Evolutionary conservation across 768 basidiomycete species (phyloP).

Genomic region (Solioccasus polychromus): DNA sequence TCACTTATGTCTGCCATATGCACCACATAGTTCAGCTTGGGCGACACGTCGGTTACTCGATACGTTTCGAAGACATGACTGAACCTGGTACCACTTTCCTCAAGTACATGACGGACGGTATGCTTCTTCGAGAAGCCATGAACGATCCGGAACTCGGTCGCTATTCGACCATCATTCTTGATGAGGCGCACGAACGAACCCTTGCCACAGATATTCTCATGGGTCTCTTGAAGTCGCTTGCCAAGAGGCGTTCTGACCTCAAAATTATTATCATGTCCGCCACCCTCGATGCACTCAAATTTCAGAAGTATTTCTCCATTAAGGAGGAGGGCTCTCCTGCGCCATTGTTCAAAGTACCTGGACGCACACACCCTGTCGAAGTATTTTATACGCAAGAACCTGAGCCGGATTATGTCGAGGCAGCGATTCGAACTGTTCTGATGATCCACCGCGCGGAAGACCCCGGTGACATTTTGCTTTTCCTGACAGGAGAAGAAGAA

Average conservation of each 20-base stretch:
- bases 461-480: conserved; percentile 87
- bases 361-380: conserved; percentile 93
- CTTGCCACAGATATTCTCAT: conserved; percentile 98
- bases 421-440: conserved; percentile 91
- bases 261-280: conserved; percentile 99
- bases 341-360: conserved; percentile 88
- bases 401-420: conserved; percentile 95
- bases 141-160: conserved; percentile 85
- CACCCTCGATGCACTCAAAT: conserved; percentile 94
- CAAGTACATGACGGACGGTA: conserved; percentile 99
- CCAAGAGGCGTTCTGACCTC: conserved; percentile 77
- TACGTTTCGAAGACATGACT: conserved; percentile 88
- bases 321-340: conserved; percentile 41
- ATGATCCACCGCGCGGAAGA: conserved; percentile 98
- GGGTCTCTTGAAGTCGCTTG: conserved; percentile 88
- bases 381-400: conserved; percentile 92
- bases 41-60: conserved; percentile 94
- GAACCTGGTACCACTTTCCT: conserved; percentile 92
- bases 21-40: conserved; percentile 73
- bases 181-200: conserved; percentile 98
- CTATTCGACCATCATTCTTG: conserved; percentile 97
- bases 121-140: conserved; percentile 98
- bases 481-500: conserved; percentile 98
- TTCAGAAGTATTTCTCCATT: conserved; percentile 88
- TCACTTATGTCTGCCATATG: conserved; percentile 8